Conservation (phyloP, 805 yeast genomes). For the Lachancea lanzarotensis region DNA sequence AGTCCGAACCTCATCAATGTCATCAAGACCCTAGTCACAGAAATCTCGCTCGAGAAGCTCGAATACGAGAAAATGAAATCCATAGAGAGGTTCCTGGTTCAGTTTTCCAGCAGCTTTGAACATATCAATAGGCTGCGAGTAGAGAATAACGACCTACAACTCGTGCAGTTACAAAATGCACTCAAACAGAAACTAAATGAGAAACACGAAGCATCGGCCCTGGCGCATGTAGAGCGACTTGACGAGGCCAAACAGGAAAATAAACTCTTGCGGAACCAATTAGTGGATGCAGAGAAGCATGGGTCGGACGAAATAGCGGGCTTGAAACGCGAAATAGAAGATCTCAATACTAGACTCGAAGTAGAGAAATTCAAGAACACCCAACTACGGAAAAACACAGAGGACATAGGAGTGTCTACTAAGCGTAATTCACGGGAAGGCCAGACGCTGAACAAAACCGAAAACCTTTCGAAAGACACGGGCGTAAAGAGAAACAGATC, state of each 20-base stretch:
- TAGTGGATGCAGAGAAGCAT: conserved; percentile 10
- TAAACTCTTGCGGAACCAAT: conserved; percentile 9
- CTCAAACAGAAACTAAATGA: conserved; percentile 24
- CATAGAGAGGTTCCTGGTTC: conserved; percentile 47
- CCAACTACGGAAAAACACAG: conserved; percentile 13
- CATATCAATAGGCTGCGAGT: conserved; percentile 27
- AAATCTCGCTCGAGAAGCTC: conserved; percentile 50
- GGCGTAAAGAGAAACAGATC: conserved; percentile 4
- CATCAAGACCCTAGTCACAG: conserved; percentile 47
- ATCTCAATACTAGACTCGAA: conserved; percentile 29
- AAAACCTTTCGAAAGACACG: background rate
- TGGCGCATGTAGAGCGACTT: conserved; percentile 19
- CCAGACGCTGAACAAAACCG: background rate
- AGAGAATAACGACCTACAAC: conserved; percentile 28
- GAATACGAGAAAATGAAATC: conserved; percentile 52
- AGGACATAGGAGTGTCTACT: background rate
- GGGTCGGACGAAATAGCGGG: conserved; percentile 16
- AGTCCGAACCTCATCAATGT: conserved; percentile 50
- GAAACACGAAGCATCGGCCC: conserved; percentile 20
- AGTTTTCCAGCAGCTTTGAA: conserved; percentile 37
- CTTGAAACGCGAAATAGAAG: conserved; percentile 27
- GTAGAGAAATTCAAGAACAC: conserved; percentile 30
- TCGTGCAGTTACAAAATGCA: conserved; percentile 26
- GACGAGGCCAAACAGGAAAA: conserved; percentile 16
- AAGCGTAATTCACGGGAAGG: conserved; percentile 4